Base-by-base conservation (phyloP, 1,284 basidiomycete genomes). In the Melampsora larici-populina region DNA sequence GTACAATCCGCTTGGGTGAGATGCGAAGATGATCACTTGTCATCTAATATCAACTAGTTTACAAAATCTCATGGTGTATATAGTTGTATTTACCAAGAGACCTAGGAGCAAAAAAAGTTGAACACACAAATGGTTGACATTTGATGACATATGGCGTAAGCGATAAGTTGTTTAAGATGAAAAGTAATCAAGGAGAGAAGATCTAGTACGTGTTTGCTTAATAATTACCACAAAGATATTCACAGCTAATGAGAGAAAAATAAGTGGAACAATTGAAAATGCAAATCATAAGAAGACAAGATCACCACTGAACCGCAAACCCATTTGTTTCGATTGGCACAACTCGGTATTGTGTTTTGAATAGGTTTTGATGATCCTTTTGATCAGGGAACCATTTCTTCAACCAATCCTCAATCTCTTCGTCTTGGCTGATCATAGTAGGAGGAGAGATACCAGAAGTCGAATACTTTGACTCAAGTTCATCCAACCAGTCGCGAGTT, bases 281-380 rank as follows among this genome's bases (percentile, higher is more conserved):
- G 36, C 9, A 36, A 9, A 36, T 36, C 36, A 36, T 36, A 4
- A 36, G 9, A 36, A 36, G 36, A 36, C 36, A 63, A 49, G 63
- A 51, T 55, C 58, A 75, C 73, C 73, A 75, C 58, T 75, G 73
- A 18, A 75, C 73, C 18, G 73, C 64, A 43, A 75, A 75, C 33
- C 73, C 73, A 29, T 75, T 75, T n/a, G 73, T 49, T 60, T 75
- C 73, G 43, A 49, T 33, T 60, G 64, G 63, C 1, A 75, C 73
- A 18, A 63, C 64, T 8, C 55, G 43, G 33, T 75, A 75, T n/a
- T 63, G 51, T 18, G 73, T 75, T 26, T 26, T 15, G 51, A 75
- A 75, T 15, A 65, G 48, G 3, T 49, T 46, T 31, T 58, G 49
- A 24, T 55, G 40, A 6, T 31, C 43, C 21, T 26, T 6, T 15